Evolutionary conservation across 805 yeast genomes (phyloP).

Genomic region (Candida tallmaniae): DNA sequence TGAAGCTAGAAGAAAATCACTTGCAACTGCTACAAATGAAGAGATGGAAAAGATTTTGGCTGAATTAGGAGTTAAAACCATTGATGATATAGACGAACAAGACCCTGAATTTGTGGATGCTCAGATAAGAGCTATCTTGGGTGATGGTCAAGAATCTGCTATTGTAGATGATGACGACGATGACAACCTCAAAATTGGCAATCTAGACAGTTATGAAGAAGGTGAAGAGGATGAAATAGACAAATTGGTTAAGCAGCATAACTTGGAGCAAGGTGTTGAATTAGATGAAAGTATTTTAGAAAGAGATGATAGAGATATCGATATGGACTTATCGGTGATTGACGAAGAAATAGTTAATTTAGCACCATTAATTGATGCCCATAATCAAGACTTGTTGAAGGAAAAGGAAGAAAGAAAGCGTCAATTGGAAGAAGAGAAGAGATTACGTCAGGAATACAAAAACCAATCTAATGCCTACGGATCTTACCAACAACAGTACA

Average conservation of each 20-base stretch:
- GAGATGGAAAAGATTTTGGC: conserved; percentile 34
- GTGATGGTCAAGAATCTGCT: conserved; percentile 24
- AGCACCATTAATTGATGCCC: conserved; percentile 36
- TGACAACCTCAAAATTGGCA: background rate
- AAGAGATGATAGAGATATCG: conserved; percentile 13
- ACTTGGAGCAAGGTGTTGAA: conserved; percentile 27
- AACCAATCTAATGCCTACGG: background rate
- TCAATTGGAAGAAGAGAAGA: conserved; percentile 18
- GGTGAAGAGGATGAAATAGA: conserved; percentile 37
- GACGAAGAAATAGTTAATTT: conserved; percentile 40
- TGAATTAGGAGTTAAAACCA: conserved; percentile 31
- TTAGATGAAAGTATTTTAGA: conserved; percentile 18
- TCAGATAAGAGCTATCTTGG: conserved; percentile 27
- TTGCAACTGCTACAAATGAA: conserved; percentile 35
- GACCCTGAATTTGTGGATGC: conserved; percentile 25
- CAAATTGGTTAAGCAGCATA: conserved; percentile 30
- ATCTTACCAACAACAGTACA: background rate
- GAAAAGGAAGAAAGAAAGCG: conserved; percentile 18
- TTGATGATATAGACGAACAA: conserved; percentile 26
- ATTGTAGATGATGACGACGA: conserved; percentile 14
- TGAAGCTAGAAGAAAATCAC: conserved; percentile 33
- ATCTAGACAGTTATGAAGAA: conserved; percentile 9
- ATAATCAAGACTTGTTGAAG: conserved; percentile 23
- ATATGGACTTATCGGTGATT: conserved; percentile 26
- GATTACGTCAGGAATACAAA: conserved; percentile 11